Conservation (phyloP, 495 filamentous ascomycete species). For the Sphaerosporella brunnea region DNA sequence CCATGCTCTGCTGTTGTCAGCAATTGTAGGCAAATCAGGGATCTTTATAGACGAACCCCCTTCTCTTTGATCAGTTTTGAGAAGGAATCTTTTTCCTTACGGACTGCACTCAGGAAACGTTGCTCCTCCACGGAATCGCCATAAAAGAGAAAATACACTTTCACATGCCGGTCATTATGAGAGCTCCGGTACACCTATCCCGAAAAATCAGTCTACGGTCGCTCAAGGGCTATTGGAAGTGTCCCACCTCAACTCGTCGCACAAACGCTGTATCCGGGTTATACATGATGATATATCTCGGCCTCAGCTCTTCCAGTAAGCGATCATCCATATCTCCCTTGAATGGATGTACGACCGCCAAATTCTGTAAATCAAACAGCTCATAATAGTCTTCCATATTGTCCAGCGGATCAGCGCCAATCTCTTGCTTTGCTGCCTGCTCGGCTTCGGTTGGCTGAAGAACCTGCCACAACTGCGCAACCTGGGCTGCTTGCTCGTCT, state of each 20-base stretch:
- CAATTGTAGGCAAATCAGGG: constrained; percentile 9
- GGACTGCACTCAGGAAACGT: constrained; percentile 71
- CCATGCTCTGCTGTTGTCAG: constrained; percentile 45
- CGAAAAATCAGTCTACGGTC: constrained; percentile 4
- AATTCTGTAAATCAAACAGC: constrained; percentile 77
- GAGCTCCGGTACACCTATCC: constrained; percentile 72
- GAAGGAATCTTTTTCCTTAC: constrained; percentile 89
- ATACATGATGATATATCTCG: constrained; percentile 95
- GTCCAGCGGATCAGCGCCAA: constrained; percentile 64
- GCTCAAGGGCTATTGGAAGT: too few relatives aligned
- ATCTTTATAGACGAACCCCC: constrained; percentile 33
- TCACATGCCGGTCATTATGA: constrained; percentile 70
- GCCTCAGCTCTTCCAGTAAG: constrained; percentile 78
- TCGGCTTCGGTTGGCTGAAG: constrained; percentile 50
- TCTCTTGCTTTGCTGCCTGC: constrained; percentile 48
- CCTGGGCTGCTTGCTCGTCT: constrained; percentile 66
- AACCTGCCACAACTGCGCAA: constrained; percentile 45
- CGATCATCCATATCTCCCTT: constrained; percentile 93
- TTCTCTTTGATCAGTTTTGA: constrained; percentile 85
- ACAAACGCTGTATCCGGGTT: constrained; percentile 94
- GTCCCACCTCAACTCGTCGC: constrained; percentile 54
- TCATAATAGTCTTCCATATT: constrained; percentile 84
- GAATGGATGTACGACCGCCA: constrained; percentile 81
- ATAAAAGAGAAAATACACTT: constrained; percentile 94
- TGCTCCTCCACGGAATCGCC: constrained; percentile 91